phyloP scores from a whole-genome alignment of 2,329 filamentous ascomycete species.

The Hymenoscyphus salicellus region DNA sequence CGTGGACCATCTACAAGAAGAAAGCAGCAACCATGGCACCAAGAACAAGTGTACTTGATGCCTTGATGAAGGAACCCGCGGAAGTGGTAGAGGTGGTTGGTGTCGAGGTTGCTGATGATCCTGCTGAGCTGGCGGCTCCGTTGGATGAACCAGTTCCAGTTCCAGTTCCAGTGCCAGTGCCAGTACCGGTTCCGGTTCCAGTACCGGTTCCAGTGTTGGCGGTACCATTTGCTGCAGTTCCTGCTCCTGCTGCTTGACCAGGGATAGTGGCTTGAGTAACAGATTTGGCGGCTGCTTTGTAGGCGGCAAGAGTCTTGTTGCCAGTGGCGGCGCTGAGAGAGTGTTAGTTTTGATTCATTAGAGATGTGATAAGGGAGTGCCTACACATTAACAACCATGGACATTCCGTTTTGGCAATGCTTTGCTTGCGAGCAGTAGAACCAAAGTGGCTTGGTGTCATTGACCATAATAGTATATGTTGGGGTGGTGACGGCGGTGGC shows the following conservation, averaged over 20 bases:
- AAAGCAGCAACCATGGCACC: conserved; percentile 16
- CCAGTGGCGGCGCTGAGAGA: neutral
- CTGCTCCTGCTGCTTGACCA: conserved; percentile 21
- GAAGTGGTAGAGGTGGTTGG: neutral
- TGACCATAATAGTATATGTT: conserved; percentile 69
- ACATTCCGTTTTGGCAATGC: conserved; percentile 61
- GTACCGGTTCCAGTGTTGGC: conserved; percentile 12
- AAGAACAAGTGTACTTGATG: conserved; percentile 8
- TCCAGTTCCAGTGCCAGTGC: neutral
- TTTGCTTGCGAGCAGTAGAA: conserved; percentile 71
- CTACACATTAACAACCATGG: conserved; percentile 42
- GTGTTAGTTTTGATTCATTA: conserved; percentile 14
- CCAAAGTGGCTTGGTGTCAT: conserved; percentile 70
- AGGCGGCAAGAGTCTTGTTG: conserved; percentile 22
- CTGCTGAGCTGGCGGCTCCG: neutral
- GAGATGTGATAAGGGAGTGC: conserved; percentile 6
- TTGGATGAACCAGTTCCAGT: neutral
- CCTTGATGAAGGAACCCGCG: neutral
- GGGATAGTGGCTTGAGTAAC: conserved; percentile 43
- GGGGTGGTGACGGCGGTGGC: conserved; percentile 53
- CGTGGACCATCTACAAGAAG: conserved; percentile 32
- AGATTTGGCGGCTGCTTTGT: conserved; percentile 37
- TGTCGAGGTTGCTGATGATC: neutral
- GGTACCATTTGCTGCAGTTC: conserved; percentile 12
- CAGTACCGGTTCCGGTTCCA: conserved; percentile 4